Evolutionary conservation across 148 eudicot genomes (phyloP), one percentile per base, ranked within the genome.

Genomic region (Fagopyrum esculentum): DNA sequence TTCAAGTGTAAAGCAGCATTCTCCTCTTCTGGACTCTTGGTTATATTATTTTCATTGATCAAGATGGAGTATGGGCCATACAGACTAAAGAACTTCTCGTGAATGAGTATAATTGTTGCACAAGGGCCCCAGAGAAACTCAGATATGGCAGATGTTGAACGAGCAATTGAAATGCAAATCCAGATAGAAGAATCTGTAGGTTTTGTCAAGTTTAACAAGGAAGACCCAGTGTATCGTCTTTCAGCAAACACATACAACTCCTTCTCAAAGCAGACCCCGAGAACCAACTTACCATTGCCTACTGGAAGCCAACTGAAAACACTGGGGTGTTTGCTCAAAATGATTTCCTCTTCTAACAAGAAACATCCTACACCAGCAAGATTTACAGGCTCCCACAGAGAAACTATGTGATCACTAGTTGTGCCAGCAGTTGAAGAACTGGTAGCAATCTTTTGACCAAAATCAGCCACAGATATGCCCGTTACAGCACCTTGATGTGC

Each of bases 371-470:
- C 81, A 74, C 77, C 78, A 30, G 75, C 76, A 56, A 92, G 75
- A 72, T 78, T 80, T 75, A 87, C 85, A 76, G 87, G 83, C 73
- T 86, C 90, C 97, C 94, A 96, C 81, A 96, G 85, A 78, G 55
- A 80, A 80, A 87, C 75, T 78, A 72, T 75, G 74, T 55, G 81
- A 35, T 76, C 78, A 61, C 74, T 45, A 77, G 78, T 83, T 77
- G 82, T 51, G 43, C 50, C 44, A 72, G 70, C 81, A 51, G 79
- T 55, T 75, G 86, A 49, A 44, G 86, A 82, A 73, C 85, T 73
- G 9, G 94, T 88, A 68, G 98, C 97, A 84, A 90, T 85, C 81
- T 87, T 96, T 80, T 85, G 85, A 76, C 97, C 92, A 84, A 81
- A 88, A 80, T 85, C 88, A 84, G 88, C 85, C 48, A 84, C 61